Evolutionary conservation across 805 yeast species (phyloP).

Genomic region (Huiozyma sinensis): DNA sequence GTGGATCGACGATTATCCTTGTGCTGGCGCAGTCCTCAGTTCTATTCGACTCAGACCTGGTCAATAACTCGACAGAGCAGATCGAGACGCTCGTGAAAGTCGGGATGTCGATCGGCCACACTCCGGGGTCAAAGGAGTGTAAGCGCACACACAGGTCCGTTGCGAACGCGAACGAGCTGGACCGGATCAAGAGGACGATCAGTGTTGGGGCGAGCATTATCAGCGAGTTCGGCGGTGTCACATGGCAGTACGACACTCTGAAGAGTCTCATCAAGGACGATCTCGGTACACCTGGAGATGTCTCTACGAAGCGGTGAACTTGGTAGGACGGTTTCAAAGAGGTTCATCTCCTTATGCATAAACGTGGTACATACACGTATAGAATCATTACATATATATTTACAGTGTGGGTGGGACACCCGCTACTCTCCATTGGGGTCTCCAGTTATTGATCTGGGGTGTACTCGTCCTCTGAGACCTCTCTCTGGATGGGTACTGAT

Average conservation of each 20-base stretch:
- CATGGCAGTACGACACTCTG: conserved; percentile 23
- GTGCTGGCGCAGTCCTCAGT: conserved; percentile 45
- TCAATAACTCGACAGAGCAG: conserved; percentile 52
- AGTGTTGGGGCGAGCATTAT: conserved; percentile 19
- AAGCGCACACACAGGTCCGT: conserved; percentile 35
- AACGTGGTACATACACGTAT: too few species aligned
- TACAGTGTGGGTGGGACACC: not conserved
- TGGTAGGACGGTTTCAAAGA: not conserved
- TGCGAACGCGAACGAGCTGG: conserved; percentile 15
- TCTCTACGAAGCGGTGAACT: not conserved
- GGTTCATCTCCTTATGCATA: too few species aligned
- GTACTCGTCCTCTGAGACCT: conserved; percentile 1
- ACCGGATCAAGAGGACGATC: conserved; percentile 21
- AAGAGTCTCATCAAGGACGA: conserved; percentile 8
- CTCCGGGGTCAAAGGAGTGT: conserved; percentile 38
- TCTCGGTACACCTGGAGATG: not conserved
- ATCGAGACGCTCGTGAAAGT: conserved; percentile 80
- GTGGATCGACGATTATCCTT: conserved; percentile 79
- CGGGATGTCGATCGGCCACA: conserved; percentile 88
- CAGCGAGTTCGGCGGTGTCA: conserved; percentile 10
- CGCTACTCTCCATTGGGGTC: too few species aligned
- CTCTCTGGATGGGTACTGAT: conserved; percentile 35
- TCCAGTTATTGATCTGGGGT: too few species aligned
- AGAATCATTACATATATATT: not conserved
- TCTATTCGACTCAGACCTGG: conserved; percentile 62